Base-by-base conservation (phyloP, 345 rosid species). In the Pseudoturritis turrita region DNA sequence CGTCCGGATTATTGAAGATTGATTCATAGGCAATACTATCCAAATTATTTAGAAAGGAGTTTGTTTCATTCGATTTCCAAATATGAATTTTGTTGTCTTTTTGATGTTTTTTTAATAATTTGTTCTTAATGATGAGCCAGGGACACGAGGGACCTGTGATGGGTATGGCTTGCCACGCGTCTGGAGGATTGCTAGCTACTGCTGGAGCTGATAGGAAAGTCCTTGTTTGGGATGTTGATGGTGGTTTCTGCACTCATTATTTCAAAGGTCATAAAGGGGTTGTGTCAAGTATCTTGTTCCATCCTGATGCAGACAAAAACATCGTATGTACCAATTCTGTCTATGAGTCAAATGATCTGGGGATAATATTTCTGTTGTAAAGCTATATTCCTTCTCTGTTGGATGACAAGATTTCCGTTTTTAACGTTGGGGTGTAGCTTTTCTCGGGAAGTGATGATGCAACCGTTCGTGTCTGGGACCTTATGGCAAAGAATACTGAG, bases 131-230 rank as follows among this genome's bases (percentile, higher is more conserved):
- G 64, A 65, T 43, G 72, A 57, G 65, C 62, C 62, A 95, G 99
- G 98, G 96, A 28, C 98, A 88, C 63, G 96, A 95, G 3, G 99
- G 98, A 61, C 96, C 99, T 2, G 86, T 89, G 36, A 87, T 87
- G 92, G 85, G 84, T 18, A 95, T 95, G 98, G 84, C 90, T 31
- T 88, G 93, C 82, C 96, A 95, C 81, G 91, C 86, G 1, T 95
- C 99, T 9, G 96, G 98, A 49, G 98, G 98, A 23, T 78, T 91
- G 83, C 86, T 95, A 69, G 97, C 96, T 33, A 95, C 99, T 54
- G 91, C 93, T 22, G 99, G 99, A 85, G 87, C 97, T 66, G 97
- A 95, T 81, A 89, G 96, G 74, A 95, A 95, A 83, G 99, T 95
- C 5, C 90, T 85, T 69, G 91, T 95, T 53, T 95, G 97, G 97